Conservation (phyloP, 345 rosid genomes). For the Gossypium thurberi region DNA sequence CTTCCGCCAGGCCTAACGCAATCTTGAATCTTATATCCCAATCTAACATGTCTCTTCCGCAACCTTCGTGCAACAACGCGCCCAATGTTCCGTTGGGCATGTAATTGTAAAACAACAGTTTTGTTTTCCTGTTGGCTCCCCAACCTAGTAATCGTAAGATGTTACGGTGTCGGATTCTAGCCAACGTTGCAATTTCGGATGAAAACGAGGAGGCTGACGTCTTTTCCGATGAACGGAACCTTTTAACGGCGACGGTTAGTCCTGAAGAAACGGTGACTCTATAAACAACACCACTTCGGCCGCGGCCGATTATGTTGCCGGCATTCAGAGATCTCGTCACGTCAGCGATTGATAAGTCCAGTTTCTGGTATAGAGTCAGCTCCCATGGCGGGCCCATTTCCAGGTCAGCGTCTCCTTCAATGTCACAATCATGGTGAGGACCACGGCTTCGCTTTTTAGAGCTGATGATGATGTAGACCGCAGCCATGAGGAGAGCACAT, state of each 20-base stretch:
- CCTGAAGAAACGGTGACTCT: conserved; percentile 47
- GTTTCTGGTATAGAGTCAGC: conserved; percentile 72
- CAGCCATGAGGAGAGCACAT: conserved; percentile 52
- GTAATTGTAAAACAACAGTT: conserved; percentile 66
- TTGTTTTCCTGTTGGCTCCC: conserved; percentile 63
- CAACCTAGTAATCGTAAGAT: conserved; percentile 76
- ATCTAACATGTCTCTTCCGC: conserved; percentile 24
- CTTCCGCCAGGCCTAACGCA: conserved; percentile 72
- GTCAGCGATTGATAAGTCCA: conserved; percentile 65
- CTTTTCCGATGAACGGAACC: conserved; percentile 45
- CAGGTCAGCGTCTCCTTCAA: conserved; percentile 31
- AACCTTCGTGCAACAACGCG: conserved; percentile 45
- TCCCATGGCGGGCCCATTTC: conserved; percentile 83
- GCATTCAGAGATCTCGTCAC: conserved; percentile 44
- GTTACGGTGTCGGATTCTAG: conserved; percentile 81
- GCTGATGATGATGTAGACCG: conserved; percentile 55
- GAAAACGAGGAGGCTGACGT: conserved; percentile 55
- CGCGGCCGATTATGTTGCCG: conserved; percentile 62
- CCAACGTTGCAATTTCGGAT: conserved; percentile 68
- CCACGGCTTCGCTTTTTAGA: conserved; percentile 32
- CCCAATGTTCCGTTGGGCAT: conserved; percentile 64
- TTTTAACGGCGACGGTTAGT: conserved; percentile 58
- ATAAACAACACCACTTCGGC: conserved; percentile 79
- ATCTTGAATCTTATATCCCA: conserved; percentile 75
- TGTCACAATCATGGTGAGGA: conserved; percentile 27